phyloP scores from a whole-genome alignment of 2,329 filamentous ascomycete species.

The Oidium heveae region DNA sequence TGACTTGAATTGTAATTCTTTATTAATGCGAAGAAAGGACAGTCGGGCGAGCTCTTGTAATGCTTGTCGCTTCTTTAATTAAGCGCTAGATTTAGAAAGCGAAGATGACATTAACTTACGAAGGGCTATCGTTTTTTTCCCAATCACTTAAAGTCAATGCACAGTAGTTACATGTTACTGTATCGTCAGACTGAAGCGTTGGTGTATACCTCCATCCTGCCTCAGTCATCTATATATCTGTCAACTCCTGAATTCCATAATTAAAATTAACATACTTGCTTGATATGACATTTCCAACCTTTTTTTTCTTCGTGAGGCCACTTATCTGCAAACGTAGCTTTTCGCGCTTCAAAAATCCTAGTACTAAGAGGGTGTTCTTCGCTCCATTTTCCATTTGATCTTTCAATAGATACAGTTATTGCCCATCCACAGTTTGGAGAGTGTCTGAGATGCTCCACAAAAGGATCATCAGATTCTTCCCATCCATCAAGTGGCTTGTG shows the following conservation, averaged over 20 bases:
- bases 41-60: slow-evolving; percentile 49
- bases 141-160: slow-evolving; percentile 75
- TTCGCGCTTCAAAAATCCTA: slow-evolving; percentile 50
- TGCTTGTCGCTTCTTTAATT: slow-evolving; percentile 50
- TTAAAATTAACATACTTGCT: slow-evolving; percentile 34
- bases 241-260: slow-evolving; percentile 5
- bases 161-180: slow-evolving; percentile 81
- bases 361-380: slow-evolving; percentile 50
- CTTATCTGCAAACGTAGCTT: slow-evolving; percentile 53
- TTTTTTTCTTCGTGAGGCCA: slow-evolving; percentile 83
- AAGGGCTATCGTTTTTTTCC: slow-evolving; percentile 78
- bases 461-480: slow-evolving; percentile 65
- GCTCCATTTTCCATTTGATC: slow-evolving; percentile 32
- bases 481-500: slow-evolving; percentile 67
- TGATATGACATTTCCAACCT: slow-evolving; percentile 70
- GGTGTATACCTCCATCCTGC: slow-evolving; percentile 91
- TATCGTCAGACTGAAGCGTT: slow-evolving; percentile 58
- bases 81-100: slow-evolving; percentile 1
- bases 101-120: slow-evolving; percentile 24
- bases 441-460: slow-evolving; percentile 66
- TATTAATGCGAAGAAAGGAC: slow-evolving; percentile 55
- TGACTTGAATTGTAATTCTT: slow-evolving; percentile 25
- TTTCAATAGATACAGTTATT: slow-evolving; percentile 37
- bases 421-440: slow-evolving; percentile 73
- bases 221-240: slow-evolving; percentile 46